phyloP scores from a whole-genome alignment of 1,284 basidiomycete genomes.

The Sphaerobolus stellatus region DNA sequence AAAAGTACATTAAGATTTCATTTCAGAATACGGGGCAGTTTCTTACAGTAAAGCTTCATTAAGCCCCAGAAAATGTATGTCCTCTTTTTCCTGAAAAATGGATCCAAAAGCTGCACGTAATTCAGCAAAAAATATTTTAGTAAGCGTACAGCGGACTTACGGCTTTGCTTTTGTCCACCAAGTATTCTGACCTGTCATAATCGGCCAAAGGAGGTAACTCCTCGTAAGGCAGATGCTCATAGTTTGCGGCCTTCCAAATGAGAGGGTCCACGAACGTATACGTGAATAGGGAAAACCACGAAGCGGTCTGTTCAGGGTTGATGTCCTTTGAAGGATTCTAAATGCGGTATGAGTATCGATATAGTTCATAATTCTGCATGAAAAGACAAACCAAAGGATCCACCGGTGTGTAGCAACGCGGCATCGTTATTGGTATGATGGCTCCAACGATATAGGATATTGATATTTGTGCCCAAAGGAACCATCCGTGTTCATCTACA shows the following conservation, averaged over 20 bases:
- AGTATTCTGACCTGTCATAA: slow-evolving; percentile 45
- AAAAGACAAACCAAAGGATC: slow-evolving; percentile 29
- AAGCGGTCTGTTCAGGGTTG: slow-evolving; percentile 68
- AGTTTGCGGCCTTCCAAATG: slow-evolving; percentile 44
- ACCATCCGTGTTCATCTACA: slow-evolving; percentile 37
- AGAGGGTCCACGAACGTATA: slow-evolving; percentile 60
- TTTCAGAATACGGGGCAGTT: no score
- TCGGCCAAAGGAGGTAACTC: slow-evolving; percentile 59
- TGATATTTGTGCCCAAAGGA: slow-evolving; percentile 20
- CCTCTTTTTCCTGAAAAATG: slow-evolving; percentile 3
- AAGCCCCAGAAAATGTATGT: slow-evolving; percentile 17
- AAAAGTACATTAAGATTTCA: no score
- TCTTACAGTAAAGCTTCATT: slow-evolving; percentile 7
- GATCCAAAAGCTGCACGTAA: slow-evolving; percentile 11
- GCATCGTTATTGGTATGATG: slow-evolving; percentile 41
- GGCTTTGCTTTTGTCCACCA: slow-evolving; percentile 38
- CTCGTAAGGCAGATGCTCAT: slow-evolving; percentile 43
- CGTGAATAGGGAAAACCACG: slow-evolving; percentile 52
- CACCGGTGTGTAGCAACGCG: slow-evolving; percentile 44
- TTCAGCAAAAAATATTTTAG: neutral
- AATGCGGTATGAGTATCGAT: neutral
- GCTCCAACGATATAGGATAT: slow-evolving; percentile 34
- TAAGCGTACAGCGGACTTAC: slow-evolving; percentile 23
- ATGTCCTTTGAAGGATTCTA: slow-evolving; percentile 44
- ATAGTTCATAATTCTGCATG: no score